Percentiles rank a stretch among this genome's conserved stretches.
These are phyloP conservation scores for Agrocybe praecox DNA, from an alignment of 768 basidiomycete species.

Conservation along the genomic window DNA sequence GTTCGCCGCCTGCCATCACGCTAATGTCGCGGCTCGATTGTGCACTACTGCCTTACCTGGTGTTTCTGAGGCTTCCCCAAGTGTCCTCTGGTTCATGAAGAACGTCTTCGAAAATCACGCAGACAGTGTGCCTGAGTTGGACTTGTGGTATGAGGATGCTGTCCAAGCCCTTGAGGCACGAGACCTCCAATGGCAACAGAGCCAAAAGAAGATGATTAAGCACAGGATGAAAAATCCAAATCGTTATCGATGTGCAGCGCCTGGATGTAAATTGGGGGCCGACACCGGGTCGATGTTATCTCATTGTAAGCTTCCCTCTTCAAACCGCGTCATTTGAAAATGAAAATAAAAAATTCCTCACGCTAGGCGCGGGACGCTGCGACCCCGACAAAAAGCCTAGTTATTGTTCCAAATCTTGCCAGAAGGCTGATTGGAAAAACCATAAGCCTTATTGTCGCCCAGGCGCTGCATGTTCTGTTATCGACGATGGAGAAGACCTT, in stretches of 20 bases:
- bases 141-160: constrained; percentile 20
- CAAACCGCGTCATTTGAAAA: not conserved
- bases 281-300: constrained; percentile 26
- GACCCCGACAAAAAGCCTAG: constrained; percentile 32
- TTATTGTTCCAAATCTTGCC: constrained; percentile 33
- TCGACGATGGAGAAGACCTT: constrained; percentile 19
- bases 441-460: constrained; percentile 37
- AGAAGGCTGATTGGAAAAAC: constrained; percentile 32
- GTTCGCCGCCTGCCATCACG: constrained; percentile 15
- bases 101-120: constrained; percentile 15
- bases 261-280: constrained; percentile 26
- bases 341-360: too few species aligned
- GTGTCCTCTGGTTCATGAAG: constrained; percentile 22
- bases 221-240: constrained; percentile 27
- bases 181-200: constrained; percentile 16
- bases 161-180: constrained; percentile 21
- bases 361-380: constrained; percentile 28
- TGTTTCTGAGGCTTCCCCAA: constrained; percentile 4
- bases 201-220: constrained; percentile 16
- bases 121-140: constrained; percentile 10
- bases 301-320: constrained; percentile 18
- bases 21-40: constrained; percentile 9
- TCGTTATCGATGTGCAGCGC: constrained; percentile 29
- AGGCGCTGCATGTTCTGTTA: constrained; percentile 30
- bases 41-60: constrained; percentile 1